These are phyloP conservation scores for Colletotrichum destructivum DNA, from an alignment of 2,329 filamentous ascomycete genomes.

Conservation along the genomic window DNA sequence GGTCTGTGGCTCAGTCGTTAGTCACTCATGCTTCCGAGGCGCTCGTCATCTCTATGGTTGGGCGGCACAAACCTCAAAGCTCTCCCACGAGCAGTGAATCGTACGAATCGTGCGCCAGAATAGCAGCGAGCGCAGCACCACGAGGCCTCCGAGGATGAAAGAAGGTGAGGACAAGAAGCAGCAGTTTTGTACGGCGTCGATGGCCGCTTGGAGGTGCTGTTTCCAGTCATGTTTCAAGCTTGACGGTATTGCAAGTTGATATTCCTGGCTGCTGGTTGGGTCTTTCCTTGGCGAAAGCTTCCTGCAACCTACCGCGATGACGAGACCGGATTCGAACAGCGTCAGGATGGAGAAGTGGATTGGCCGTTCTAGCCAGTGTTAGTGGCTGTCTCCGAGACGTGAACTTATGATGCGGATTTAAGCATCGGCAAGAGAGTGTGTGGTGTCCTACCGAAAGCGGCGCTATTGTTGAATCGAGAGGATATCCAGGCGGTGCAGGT, in stretches of 20 bases:
- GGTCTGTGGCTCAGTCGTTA: constrained; percentile 43
- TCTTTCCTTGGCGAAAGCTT: constrained; percentile 29
- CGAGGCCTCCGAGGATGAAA: constrained; percentile 44
- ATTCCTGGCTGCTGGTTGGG: constrained; percentile 19
- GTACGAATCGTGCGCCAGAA: constrained; percentile 52
- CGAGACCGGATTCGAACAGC: constrained; percentile 46
- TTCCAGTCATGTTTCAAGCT: constrained; percentile 17
- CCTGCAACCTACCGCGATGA: constrained; percentile 41
- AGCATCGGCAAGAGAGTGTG: neutral
- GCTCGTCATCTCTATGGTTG: neutral
- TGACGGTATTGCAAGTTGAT: constrained; percentile 12
- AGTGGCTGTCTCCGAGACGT: neutral
- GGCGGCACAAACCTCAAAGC: constrained; percentile 50
- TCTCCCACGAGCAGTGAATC: constrained; percentile 53
- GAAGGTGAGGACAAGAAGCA: constrained; percentile 41
- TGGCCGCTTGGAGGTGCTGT: constrained; percentile 19
- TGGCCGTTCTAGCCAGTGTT: constrained; percentile 49
- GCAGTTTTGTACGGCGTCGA: constrained; percentile 21
- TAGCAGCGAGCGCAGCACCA: constrained; percentile 48
- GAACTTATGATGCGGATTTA: neutral
- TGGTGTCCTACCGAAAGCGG: constrained; percentile 52
- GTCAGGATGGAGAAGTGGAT: constrained; percentile 54
- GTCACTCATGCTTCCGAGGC: neutral
- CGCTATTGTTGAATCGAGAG: constrained; percentile 53
- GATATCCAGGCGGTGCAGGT: constrained; percentile 46